Base-by-base conservation (phyloP, 805 yeast genomes). In the Wickerhamomyces sydowiorum region DNA sequence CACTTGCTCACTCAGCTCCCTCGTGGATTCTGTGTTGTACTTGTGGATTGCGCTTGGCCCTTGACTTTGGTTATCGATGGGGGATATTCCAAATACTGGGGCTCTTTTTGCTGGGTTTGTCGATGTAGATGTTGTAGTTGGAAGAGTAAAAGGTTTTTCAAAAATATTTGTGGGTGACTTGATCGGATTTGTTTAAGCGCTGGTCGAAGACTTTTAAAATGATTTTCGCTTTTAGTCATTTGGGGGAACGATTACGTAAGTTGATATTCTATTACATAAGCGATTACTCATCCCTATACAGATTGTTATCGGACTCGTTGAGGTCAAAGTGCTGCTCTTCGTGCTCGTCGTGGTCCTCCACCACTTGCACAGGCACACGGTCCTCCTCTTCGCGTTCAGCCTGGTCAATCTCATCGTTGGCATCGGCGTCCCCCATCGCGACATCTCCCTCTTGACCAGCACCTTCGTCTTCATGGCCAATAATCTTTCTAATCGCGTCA, bases 401-500 rank as follows among this genome's bases (percentile, higher is more conserved):
- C 29, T 34, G 40, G 9, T 27, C 20, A 3, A 6, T 14, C 14
- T 36, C 38, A 8, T 20, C 35, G 1, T 38, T 39, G 24, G 9
- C 29, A 15, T 14, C 15, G 8, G 27, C 38, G 7, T 37, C 36
- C 17, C 30, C 35, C 19, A 14, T 18, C 12, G 38, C 37, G 25
- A 30, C 36, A 14, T 36, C 43, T 15, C 7, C 15, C 19, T 22
- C 36, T 6, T 25, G n/a, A n/a, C n/a, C n/a, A n/a, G n/a, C n/a
- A n/a, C n/a, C n/a, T 7, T 20, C 34, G 7, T 20, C 36, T n/a
- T 36, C 43, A 7, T 39, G 36, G 14, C 32, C 44, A 3, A 41
- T 8, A 5, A 47, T 23, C 30, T 28, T 40, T 10, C 36, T 39
- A 15, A 47, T 45, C 7, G 36, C 37, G 10, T 38, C 45, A 19